Conservation (phyloP, 768 basidiomycete genomes). For the Leccinum fibrillosum region DNA sequence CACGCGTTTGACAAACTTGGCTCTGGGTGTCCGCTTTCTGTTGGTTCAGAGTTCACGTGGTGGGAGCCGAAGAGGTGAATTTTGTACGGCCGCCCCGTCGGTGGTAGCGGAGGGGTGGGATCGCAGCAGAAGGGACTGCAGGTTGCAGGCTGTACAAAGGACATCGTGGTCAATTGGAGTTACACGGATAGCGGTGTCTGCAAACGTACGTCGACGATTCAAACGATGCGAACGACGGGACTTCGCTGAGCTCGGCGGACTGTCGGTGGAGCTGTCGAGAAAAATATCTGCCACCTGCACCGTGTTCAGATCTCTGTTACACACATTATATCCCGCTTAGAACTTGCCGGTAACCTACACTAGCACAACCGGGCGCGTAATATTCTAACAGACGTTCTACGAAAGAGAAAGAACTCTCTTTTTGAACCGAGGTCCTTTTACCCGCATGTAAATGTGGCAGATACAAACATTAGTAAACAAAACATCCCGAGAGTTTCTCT, state of each 20-base stretch:
- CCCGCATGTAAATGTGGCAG: slow-evolving; percentile 5
- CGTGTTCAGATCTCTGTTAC: slow-evolving; percentile 26
- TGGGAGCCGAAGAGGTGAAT: slow-evolving; percentile 32
- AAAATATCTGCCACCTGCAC: slow-evolving; percentile 19
- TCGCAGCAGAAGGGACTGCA: slow-evolving; percentile 1
- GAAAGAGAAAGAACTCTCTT: too few relatives aligned
- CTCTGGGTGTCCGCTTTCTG: slow-evolving; percentile 28
- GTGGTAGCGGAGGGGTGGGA: slow-evolving; percentile 20
- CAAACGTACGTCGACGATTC: slow-evolving; percentile 23
- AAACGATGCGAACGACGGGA: slow-evolving; percentile 14
- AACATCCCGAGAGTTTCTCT: slow-evolving; percentile 23
- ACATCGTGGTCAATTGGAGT: slow-evolving; percentile 27
- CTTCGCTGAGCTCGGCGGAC: slow-evolving; percentile 38
- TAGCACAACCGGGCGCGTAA: background rate
- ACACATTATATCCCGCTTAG: background rate
- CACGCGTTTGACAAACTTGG: slow-evolving; percentile 37
- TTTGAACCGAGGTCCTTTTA: too few relatives aligned
- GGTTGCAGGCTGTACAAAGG: slow-evolving; percentile 6
- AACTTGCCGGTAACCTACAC: slow-evolving; percentile 1
- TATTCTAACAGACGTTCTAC: background rate
- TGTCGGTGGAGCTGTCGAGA: slow-evolving; percentile 24
- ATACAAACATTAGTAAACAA: slow-evolving; percentile 21
- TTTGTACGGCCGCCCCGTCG: slow-evolving; percentile 13
- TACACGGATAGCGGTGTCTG: slow-evolving; percentile 14
- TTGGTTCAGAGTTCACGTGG: slow-evolving; percentile 31